Evolutionary conservation across 192 early-diverging fungal genomes (phyloP).

Genomic region (Phycomyces nitens): DNA sequence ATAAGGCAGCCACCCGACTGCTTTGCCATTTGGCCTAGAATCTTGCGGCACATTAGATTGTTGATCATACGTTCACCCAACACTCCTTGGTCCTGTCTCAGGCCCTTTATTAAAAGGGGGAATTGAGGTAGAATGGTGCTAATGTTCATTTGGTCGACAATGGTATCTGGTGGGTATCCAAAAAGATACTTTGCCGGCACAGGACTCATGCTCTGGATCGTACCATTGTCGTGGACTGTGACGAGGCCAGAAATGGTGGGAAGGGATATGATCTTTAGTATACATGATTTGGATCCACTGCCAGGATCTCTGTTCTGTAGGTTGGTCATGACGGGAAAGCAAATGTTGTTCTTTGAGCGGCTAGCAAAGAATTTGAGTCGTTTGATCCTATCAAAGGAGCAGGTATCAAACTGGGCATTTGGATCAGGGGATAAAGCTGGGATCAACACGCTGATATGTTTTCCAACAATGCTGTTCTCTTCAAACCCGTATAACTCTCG

Average conservation of each 20-base stretch:
- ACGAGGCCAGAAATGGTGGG: slow-evolving; percentile 62
- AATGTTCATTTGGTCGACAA: slow-evolving; percentile 50
- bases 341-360: slow-evolving; percentile 41
- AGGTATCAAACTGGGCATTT: neutral
- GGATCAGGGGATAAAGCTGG: slow-evolving; percentile 14
- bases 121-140: slow-evolving; percentile 58
- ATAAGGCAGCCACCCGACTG: too few species aligned
- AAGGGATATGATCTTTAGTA: slow-evolving; percentile 55
- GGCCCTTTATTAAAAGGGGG: slow-evolving; percentile 39
- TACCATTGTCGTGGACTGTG: slow-evolving; percentile 45
- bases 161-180: slow-evolving; percentile 44
- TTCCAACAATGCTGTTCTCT: slow-evolving; percentile 44
- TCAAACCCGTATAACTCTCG: slow-evolving; percentile 53
- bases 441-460: slow-evolving; percentile 24
- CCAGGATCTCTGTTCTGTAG: slow-evolving; percentile 15
- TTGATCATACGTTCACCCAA: slow-evolving; percentile 14
- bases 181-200: slow-evolving; percentile 64
- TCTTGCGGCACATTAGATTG: too few species aligned
- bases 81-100: slow-evolving; percentile 26
- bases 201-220: slow-evolving; percentile 53
- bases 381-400: slow-evolving; percentile 47
- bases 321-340: slow-evolving; percentile 54
- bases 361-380: slow-evolving; percentile 54
- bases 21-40: too few species aligned
- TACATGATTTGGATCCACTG: slow-evolving; percentile 15